Conservation (phyloP, 352 stramenopile genomes). For the Phytophthora brassicae region DNA sequence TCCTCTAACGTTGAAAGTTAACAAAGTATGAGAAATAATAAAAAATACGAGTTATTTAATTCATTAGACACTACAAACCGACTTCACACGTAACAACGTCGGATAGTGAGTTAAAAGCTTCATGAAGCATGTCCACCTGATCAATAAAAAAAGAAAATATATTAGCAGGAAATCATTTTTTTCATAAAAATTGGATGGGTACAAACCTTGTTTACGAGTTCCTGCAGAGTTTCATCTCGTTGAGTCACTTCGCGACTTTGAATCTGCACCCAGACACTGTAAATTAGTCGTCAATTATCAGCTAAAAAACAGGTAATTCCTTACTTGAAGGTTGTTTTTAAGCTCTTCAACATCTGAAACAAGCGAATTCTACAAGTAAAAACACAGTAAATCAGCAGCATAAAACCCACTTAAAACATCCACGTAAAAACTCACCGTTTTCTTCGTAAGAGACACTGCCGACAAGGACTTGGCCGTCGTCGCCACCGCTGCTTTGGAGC, state of each 20-base stretch:
- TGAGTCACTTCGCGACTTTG: slow-evolving; percentile 47
- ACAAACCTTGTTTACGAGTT: slow-evolving; percentile 41
- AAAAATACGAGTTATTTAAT: neutral
- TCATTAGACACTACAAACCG: slow-evolving; percentile 17
- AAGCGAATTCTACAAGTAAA: slow-evolving; percentile 39
- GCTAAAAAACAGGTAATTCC: neutral
- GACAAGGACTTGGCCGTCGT: slow-evolving; percentile 59
- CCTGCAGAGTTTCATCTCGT: slow-evolving; percentile 50
- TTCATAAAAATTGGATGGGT: neutral
- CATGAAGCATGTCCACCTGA: slow-evolving; percentile 48
- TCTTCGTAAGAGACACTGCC: slow-evolving; percentile 57
- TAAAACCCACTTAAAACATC: neutral
- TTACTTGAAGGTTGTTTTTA: slow-evolving; percentile 57
- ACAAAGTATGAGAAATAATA: neutral
- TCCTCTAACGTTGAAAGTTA: slow-evolving; percentile 26
- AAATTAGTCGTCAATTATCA: neutral
- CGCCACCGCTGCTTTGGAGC: slow-evolving; percentile 46
- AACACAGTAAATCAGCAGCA: neutral
- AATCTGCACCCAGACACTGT: slow-evolving; percentile 27
- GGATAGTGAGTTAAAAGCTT: slow-evolving; percentile 60
- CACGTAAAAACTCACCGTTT: slow-evolving; percentile 35
- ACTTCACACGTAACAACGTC: slow-evolving; percentile 60
- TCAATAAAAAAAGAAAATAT: neutral
- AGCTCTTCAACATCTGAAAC: slow-evolving; percentile 55
- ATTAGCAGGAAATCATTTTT: neutral